A percentile compares a stretch with the other conserved stretches of the same genome.
These are phyloP conservation scores for Bombardia bombarda DNA, from an alignment of 495 filamentous ascomycete genomes.

Conservation along the genomic window DNA sequence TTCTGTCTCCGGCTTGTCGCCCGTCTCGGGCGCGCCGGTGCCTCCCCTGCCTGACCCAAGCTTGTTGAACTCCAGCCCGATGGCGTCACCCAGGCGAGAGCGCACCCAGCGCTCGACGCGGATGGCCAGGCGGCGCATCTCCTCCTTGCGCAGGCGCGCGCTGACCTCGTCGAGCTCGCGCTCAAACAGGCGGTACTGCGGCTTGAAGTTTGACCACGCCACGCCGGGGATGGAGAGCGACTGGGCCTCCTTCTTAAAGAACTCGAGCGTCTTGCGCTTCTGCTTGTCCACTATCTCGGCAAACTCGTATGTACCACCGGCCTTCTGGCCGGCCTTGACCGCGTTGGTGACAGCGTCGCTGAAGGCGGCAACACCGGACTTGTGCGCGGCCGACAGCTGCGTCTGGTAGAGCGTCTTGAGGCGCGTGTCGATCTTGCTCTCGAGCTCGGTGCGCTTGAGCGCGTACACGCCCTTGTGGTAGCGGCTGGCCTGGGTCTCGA, in stretches of 20 bases:
- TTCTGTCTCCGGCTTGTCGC: constrained; percentile 62
- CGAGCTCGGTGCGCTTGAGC: constrained; percentile 75
- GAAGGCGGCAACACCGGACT: constrained; percentile 79
- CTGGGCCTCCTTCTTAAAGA: constrained; percentile 70
- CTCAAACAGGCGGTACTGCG: constrained; percentile 46
- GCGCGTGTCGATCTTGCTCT: constrained; percentile 74
- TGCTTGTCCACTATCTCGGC: constrained; percentile 84
- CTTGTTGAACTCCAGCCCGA: constrained; percentile 91
- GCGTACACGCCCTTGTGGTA: constrained; percentile 95
- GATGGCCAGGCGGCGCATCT: constrained; percentile 87
- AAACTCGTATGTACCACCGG: constrained; percentile 83
- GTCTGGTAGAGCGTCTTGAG: constrained; percentile 82
- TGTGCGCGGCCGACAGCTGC: constrained; percentile 81
- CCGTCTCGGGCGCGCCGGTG: constrained; percentile 66
- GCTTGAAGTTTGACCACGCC: constrained; percentile 64
- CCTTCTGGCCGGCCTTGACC: constrained; percentile 87
- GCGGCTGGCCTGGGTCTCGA: constrained; percentile 81
- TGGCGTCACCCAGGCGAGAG: constrained; percentile 74
- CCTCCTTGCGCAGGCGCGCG: constrained; percentile 72
- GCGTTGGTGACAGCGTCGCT: constrained; percentile 68
- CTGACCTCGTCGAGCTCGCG: constrained; percentile 88
- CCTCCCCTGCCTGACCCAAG: constrained; percentile 81
- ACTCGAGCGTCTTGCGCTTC: constrained; percentile 63
- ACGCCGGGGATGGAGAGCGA: constrained; percentile 67
- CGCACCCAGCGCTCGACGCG: constrained; percentile 90